Evolutionary conservation across 306 rosid genomes (phyloP), one percentile per base, ranked within the genome.

Genomic region (Lupinus albus): DNA sequence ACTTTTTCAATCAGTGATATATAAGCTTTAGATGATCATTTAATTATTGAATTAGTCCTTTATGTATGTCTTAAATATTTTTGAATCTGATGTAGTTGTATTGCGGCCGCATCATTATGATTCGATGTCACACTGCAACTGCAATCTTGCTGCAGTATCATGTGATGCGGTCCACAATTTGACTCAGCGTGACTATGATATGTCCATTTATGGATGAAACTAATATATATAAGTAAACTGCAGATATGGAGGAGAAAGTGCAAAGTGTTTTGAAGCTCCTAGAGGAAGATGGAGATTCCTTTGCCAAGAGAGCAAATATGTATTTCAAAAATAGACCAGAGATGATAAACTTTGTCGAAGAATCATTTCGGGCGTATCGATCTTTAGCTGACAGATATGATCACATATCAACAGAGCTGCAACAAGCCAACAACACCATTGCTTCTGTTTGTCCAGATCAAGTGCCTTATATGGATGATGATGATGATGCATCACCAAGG

Each of bases 191-290:
- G n/a, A n/a, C 33, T 15, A 3, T 20, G 55, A 20, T 47, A 12
- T 59, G 53, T 78, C 52, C 45, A 11, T 61, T 9, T 61, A 18
- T 28, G 45, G 53, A 48, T 60, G 6, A 70, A 65, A 42, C 68
- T 72, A 15, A 77, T 25, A 8, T 11, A 41, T 61, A 38, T 8
- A 38, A 55, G 33, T 46, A 48, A 78, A 51, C 53, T 81, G 85
- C 87, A 91, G 97, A 91, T 78, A 88, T 88, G 92, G 95, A 88
- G 79, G 97, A 88, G 70, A 86, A 88, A 78, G 97, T 91, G 25
- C 88, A 80, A 52, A 7, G 0, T 45, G 84, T 68, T n/a, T 69
- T 91, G 39, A 81, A 80, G 72, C 82, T 91, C 53, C 71, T 91
- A 44, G 70, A 78, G 35, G 97, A 86, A 72, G 97, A 88, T 69